Conservation (phyloP, 139 green algal genomes). For the Desmodesmus armatus region DNA sequence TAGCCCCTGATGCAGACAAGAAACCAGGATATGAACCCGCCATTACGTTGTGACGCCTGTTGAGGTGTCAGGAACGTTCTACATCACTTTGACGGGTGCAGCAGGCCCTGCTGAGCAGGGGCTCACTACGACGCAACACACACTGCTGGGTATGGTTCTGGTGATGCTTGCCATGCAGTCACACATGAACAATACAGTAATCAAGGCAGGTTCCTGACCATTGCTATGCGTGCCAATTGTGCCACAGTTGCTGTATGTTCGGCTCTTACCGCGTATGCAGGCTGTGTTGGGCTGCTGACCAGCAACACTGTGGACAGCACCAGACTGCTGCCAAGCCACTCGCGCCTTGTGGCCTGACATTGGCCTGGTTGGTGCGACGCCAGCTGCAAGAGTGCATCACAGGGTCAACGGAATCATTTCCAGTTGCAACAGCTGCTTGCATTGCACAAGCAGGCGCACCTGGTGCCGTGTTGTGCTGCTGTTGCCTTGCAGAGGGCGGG, state of each 20-base stretch:
- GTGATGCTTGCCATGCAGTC: neutral
- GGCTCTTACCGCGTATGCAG: constrained; percentile 12
- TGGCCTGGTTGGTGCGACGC: neutral
- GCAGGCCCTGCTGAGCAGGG: no score
- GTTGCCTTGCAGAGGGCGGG: neutral
- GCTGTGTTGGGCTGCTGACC: neutral
- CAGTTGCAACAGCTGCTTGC: neutral
- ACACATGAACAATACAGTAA: no score
- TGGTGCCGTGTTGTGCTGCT: neutral
- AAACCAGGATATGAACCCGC: neutral
- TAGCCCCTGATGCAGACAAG: constrained; percentile 33
- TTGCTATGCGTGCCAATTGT: neutral
- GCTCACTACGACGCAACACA: no score
- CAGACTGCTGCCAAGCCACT: constrained; percentile 9
- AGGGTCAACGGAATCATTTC: neutral
- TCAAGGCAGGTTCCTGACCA: neutral
- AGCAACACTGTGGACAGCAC: neutral
- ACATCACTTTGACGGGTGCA: no score
- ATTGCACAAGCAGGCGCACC: neutral
- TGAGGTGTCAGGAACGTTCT: no score
- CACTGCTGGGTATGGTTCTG: no score
- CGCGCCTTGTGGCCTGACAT: neutral
- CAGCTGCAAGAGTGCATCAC: neutral
- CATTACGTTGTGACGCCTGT: no score
- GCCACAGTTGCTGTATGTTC: neutral